Evolutionary conservation across 768 basidiomycete species (phyloP).

Genomic region (Galerina marginata): DNA sequence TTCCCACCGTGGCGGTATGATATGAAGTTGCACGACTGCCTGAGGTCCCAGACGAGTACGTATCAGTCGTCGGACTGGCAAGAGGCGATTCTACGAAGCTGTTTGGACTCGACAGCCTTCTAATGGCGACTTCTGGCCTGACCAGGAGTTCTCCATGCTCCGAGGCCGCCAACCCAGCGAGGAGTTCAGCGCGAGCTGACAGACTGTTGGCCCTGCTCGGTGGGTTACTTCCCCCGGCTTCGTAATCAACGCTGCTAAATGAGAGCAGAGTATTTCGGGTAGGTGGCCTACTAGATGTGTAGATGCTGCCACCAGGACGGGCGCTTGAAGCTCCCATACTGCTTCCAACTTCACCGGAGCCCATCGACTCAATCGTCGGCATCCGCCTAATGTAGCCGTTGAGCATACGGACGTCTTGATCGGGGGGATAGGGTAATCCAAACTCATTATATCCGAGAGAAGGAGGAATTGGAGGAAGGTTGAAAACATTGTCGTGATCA

Average conservation of each 20-base stretch:
- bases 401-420: slow-evolving; percentile 62
- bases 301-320: slow-evolving; percentile 23
- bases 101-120: slow-evolving; percentile 17
- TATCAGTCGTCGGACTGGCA: slow-evolving; percentile 10
- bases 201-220: slow-evolving; percentile 45
- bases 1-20: slow-evolving; percentile 29
- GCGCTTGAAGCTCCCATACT: slow-evolving; percentile 27
- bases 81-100: slow-evolving; percentile 19
- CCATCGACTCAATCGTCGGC: slow-evolving; percentile 83
- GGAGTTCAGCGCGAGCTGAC: slow-evolving; percentile 33
- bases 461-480: slow-evolving; percentile 32
- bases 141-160: slow-evolving; percentile 42
- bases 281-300: slow-evolving; percentile 41
- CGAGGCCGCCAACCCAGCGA: slow-evolving; percentile 28
- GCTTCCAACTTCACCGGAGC: slow-evolving; percentile 60
- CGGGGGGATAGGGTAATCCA: slow-evolving; percentile 50
- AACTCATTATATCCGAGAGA: slow-evolving; percentile 53
- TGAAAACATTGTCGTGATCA: slow-evolving; percentile 22
- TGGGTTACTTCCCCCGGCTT: slow-evolving; percentile 31
- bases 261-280: slow-evolving; percentile 44
- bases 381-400: slow-evolving; percentile 72
- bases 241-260: slow-evolving; percentile 32
- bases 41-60: slow-evolving; percentile 19
- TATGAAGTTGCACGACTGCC: slow-evolving; percentile 31
- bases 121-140: slow-evolving; percentile 14